Base-by-base conservation (phyloP, 495 filamentous ascomycete genomes). In the Trichoderma virens region DNA sequence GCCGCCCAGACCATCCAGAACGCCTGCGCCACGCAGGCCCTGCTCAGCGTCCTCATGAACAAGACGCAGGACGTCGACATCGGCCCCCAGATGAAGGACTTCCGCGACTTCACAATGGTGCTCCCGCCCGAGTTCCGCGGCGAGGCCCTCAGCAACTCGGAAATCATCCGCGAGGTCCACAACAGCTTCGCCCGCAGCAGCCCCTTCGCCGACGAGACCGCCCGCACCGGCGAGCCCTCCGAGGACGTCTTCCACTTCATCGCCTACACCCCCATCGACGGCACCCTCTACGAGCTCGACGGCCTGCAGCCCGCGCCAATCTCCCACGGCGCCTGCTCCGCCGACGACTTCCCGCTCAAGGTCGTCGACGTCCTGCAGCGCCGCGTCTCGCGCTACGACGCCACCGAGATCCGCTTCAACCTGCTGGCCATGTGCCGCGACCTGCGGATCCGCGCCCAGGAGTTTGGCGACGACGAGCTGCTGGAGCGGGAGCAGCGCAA, bases 1-100 rank as follows among this genome's bases (percentile, higher is more conserved):
- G 94, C 94, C 2, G 87, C 88, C 14, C 94, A 99, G 78, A 97
- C 93, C 1, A 99, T 99, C 76, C 94, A 98, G 79, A 99, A 99
- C 79, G 94, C 94, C 30, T 99, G 94, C 80, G 94, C 93, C 64
- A 99, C 94, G 18, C 94, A 98, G 78, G 94, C 94, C 28, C 86
- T 99, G 65, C 85, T 99, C 35, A 93, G 89, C 59, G 88, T 98
- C 65, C 83, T 99, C 28, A 81, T 99, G 63, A 99, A 99, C 78
- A 87, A 94, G 67, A 86, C 65, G 25, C 63, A 43, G 41, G 66
- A 70, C 45, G 72, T 87, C 61, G 74, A 85, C 65, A 71, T 86
- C 43, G 85, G 95, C 41, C 64, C 72, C 2, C 78, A 82, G 65
- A 80, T 98, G 31, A 72, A 71, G 65, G 86, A 89, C 59, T 98